Evolutionary conservation across 345 rosid genomes (phyloP).

Genomic region (sweet orange (Citrus sinensis)): DVS_A1.0 CM039169.1:32090001-32090500

Average conservation of each 20-base stretch:
- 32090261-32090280: background rate
- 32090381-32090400: background rate
- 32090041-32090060: background rate
- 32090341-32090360: background rate
- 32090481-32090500: no score
- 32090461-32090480: no score
- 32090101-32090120: background rate
- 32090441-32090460: no score
- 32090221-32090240: background rate
- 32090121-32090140: background rate
- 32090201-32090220: background rate
- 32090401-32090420: background rate
- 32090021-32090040: background rate
- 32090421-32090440: no score
- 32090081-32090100: background rate
- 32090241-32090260: background rate
- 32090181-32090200: background rate
- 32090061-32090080: background rate
- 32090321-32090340: background rate
- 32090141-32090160: background rate
- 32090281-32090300: constrained; percentile 11
- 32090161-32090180: background rate
- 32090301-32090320: background rate
- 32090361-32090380: background rate
- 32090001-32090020: background rate